These are phyloP conservation scores for Mycena vitilis DNA, from an alignment of 768 basidiomycete species.

Conservation along the genomic window DNA sequence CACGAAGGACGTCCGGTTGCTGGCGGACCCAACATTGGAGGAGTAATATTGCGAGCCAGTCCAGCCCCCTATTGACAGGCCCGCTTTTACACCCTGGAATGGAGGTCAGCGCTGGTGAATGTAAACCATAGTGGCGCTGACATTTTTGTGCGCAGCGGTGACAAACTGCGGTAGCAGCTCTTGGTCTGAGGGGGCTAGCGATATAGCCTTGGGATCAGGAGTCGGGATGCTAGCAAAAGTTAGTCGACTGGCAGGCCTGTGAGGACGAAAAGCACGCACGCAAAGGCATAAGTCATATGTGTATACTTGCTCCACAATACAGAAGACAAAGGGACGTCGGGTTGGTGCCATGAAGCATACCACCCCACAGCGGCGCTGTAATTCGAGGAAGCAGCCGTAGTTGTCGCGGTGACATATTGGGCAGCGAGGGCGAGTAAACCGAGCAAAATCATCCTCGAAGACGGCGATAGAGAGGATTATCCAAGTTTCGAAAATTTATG, in stretches of 20 bases:
- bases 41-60: constrained; percentile 73
- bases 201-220: constrained; percentile 48
- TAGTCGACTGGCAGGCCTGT: not conserved
- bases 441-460: constrained; percentile 27
- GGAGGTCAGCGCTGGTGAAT: constrained; percentile 8
- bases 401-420: constrained; percentile 12
- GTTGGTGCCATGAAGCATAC: constrained; percentile 77
- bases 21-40: constrained; percentile 64
- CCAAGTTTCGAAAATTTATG: not conserved
- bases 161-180: constrained; percentile 69
- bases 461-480: not conserved
- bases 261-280: constrained; percentile 55
- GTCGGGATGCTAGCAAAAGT: constrained; percentile 49
- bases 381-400: constrained; percentile 29
- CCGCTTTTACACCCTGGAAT: constrained; percentile 64
- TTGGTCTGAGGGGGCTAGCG: constrained; percentile 58
- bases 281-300: constrained; percentile 76
- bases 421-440: constrained; percentile 21
- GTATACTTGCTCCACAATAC: constrained; percentile 79
- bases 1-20: constrained; percentile 74
- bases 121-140: constrained; percentile 38
- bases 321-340: constrained; percentile 59
- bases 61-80: constrained; percentile 80
- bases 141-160: constrained; percentile 54
- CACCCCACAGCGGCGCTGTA: constrained; percentile 62